These are phyloP conservation scores for Eucalyptus polyanthemos DNA, from an alignment of 345 rosid genomes.

Conservation along the genomic window DNA sequence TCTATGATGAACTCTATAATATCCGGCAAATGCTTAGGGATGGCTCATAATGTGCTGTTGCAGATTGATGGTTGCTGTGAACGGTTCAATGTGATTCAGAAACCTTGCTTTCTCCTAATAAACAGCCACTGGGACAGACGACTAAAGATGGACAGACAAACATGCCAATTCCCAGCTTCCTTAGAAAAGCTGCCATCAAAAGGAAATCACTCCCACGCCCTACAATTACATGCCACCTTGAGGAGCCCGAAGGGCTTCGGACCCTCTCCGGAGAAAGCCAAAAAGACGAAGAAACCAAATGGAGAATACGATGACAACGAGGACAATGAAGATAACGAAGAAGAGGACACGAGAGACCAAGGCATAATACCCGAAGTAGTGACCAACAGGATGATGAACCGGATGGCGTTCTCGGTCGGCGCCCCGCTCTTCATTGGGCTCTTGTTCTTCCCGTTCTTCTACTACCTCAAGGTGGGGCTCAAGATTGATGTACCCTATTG, in stretches of 20 bases:
- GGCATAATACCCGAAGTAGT: constrained; percentile 83
- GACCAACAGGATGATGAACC: constrained; percentile 84
- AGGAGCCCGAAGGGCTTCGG: constrained; percentile 80
- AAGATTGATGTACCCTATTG: constrained; percentile 80
- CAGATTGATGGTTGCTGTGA: constrained; percentile 4
- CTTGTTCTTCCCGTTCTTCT: constrained; percentile 78
- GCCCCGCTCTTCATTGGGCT: constrained; percentile 63
- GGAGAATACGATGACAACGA: constrained; percentile 13
- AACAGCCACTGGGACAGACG: background rate
- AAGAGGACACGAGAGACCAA: constrained; percentile 19
- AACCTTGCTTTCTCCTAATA: background rate
- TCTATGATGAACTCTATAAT: background rate
- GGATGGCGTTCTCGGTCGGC: constrained; percentile 78
- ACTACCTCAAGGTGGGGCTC: constrained; percentile 70
- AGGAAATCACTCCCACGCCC: background rate
- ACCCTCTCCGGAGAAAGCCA: constrained; percentile 41
- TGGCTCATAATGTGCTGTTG: background rate
- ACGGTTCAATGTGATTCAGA: background rate
- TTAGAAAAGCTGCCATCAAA: background rate
- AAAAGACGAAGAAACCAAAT: constrained; percentile 28
- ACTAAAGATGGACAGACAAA: background rate
- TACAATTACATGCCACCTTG: constrained; percentile 37
- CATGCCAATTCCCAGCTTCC: constrained; percentile 4
- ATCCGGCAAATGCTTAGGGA: background rate
- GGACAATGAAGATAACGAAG: constrained; percentile 16